These are phyloP conservation scores for Cenchrus americanus DNA, from an alignment of 176 grass and related monocot genomes.

Conservation along the genomic window DNA sequence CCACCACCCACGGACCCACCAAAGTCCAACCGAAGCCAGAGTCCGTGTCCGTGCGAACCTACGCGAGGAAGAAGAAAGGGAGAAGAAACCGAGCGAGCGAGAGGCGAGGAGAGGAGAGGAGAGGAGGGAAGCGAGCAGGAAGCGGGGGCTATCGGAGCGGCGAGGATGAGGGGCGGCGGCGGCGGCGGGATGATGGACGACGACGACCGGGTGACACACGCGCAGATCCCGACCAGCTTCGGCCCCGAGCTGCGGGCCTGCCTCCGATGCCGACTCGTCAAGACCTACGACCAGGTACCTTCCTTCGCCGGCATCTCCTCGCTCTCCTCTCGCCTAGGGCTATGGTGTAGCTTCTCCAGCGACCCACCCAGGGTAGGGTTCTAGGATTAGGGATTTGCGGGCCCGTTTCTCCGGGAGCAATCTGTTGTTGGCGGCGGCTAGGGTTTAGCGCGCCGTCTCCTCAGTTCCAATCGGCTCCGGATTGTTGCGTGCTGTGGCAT, in stretches of 20 bases:
- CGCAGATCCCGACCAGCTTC: conserved; percentile 98
- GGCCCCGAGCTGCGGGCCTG: conserved; percentile 97
- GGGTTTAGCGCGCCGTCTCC: not conserved
- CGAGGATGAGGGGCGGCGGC: conserved; percentile 33
- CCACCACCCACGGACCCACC: too few species aligned
- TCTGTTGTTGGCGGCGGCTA: not conserved
- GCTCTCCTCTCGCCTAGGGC: not conserved
- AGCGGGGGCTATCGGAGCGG: not conserved
- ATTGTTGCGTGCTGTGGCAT: not conserved
- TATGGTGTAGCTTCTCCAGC: not conserved
- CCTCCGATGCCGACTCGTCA: conserved; percentile 97
- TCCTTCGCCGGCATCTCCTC: not conserved
- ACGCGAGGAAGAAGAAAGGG: too few species aligned
- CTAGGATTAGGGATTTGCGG: not conserved
- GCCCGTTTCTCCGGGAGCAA: not conserved
- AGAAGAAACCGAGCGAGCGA: not conserved
- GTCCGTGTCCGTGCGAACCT: not conserved
- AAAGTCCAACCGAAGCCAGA: too few species aligned
- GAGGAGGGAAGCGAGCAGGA: not conserved
- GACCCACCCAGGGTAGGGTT: too few species aligned
- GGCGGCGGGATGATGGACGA: conserved; percentile 58
- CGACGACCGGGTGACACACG: conserved; percentile 50
- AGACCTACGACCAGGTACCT: conserved; percentile 92
- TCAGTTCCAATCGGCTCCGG: not conserved
- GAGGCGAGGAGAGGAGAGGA: too few species aligned